Conservation (phyloP, 208 protist genomes). For the Strigomonas culicis region DNA sequence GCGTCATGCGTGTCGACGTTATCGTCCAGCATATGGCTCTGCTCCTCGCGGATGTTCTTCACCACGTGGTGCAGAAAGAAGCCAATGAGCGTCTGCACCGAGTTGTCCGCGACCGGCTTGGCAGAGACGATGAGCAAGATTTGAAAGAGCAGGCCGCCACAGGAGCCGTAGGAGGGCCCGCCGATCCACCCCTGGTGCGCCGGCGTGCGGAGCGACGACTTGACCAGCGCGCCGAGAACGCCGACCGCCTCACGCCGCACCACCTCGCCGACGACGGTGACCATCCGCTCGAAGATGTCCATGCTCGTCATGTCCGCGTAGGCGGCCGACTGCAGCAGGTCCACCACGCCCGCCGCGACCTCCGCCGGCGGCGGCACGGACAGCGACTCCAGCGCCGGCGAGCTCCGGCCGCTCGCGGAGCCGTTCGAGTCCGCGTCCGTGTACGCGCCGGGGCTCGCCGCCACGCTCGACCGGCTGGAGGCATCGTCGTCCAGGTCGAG, state of each 20-base stretch:
- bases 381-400: neutral
- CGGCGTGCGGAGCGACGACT: conserved; percentile 48
- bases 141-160: conserved; percentile 80
- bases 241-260: conserved; percentile 39
- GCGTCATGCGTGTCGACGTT: neutral
- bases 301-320: neutral
- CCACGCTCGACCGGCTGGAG: neutral
- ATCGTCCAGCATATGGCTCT: neutral
- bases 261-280: conserved; percentile 25
- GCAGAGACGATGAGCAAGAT: conserved; percentile 57
- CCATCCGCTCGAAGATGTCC: conserved; percentile 9
- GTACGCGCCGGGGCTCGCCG: neutral
- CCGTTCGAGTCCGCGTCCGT: neutral
- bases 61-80: conserved; percentile 66
- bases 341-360: neutral
- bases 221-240: conserved; percentile 51
- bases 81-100: conserved; percentile 45
- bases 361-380: neutral
- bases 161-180: conserved; percentile 63
- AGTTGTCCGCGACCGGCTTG: conserved; percentile 35
- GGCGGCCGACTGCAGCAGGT: neutral
- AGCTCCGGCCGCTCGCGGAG: neutral
- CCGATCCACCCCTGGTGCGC: conserved; percentile 45
- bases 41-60: conserved; percentile 11
- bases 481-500: neutral